Evolutionary conservation across 768 basidiomycete genomes (phyloP), one percentile per base, ranked within the genome.

Genomic region (Mycena latifolia): DNA sequence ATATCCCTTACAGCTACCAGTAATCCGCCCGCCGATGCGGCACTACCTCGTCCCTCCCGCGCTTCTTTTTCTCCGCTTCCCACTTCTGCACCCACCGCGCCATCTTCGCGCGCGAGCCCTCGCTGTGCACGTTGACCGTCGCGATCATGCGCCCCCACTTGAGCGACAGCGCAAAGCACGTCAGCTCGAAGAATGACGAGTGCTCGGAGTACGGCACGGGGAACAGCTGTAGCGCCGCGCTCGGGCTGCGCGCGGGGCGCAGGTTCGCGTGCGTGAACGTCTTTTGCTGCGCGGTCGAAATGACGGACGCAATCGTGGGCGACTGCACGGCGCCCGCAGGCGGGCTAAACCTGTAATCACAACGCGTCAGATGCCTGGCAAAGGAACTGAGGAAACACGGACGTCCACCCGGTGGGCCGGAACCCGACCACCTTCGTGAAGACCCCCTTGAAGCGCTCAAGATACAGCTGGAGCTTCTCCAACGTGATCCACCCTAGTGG

Each of bases 371-470:
- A 22, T 15, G 28, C 25, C 31, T 17, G 37, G 29, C 27, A 27
- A 14, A 22, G 12, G 14, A 10, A n/a, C 29, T 22, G 48, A 43
- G 56, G 25, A 47, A 11, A 15, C 4, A 86, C 93, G 75, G 65
- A 98, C 89, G 94, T 93, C 97, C 97, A 99, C 37, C 98, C 98
- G 0, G 98, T 99, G 0, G 98, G 98, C 62, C 96, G 81, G 70
- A 99, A 92, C 0, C 92, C 96, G 15, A 98, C 83, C 1, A 88
- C 87, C 57, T 86, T 89, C 52, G 83, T 85, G 74, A 91, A 99
- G 15, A 80, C 83, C 6, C 88, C 88, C 57, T 91, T 87, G 73
- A 90, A 94, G 8, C 88, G 88, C 46, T 89, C 88, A 24, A 94
- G 79, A 73, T 99, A 99, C 3, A 80, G 78, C 74, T 89, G 88